Evolutionary conservation across 148 eudicot species (phyloP), one percentile per base, ranked within the genome.

Genomic region (Vaccinium myrtillus): DNA sequence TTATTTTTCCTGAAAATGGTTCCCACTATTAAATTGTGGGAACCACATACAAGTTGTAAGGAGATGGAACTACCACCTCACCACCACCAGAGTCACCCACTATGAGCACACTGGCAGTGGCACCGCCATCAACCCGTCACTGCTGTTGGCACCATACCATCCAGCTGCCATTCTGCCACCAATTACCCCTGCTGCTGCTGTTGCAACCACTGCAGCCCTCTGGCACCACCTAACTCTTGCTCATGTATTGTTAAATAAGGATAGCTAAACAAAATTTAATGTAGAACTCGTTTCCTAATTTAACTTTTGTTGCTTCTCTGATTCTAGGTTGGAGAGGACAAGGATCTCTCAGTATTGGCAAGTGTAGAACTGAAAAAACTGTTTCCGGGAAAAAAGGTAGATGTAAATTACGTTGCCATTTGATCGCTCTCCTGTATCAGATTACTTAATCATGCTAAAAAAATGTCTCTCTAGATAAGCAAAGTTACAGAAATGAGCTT

Each of bases 251-350:
- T 32, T 79, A 23, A 5, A 23, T 21, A 18, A 9, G 21, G 15
- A 54, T 14, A 5, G 81, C 32, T 16, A 27, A 11, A 23, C 58
- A 51, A n/a, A 75, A 36, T 36, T 36, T 36, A 36, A 36, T 19
- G 16, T 19, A 16, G 67, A 79, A 39, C 27, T 30, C 58, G 70
- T 48, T 5, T 6, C 7, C 23, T 69, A 67, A 23, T 9, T 49
- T 18, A 14, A 50, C 16, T 50, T 0, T 51, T 50, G 46, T 27
- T 82, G n/a, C 21, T 32, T 51, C 23, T 61, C 12, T 77, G 76
- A 83, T 84, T 78, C 39, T 78, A 96, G 99, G 87, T 92, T 67
- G 99, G 93, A 85, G 99, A 97, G 90, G 99, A 97, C 87, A 91
- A 94, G 90, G 98, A 94, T 85, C 93, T 93, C 61, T 97, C 99